Percentiles rank a stretch among this genome's conserved stretches.
Conservation (phyloP, 2,329 filamentous ascomycete species). For the Taxawa tesnikishii region DNA sequence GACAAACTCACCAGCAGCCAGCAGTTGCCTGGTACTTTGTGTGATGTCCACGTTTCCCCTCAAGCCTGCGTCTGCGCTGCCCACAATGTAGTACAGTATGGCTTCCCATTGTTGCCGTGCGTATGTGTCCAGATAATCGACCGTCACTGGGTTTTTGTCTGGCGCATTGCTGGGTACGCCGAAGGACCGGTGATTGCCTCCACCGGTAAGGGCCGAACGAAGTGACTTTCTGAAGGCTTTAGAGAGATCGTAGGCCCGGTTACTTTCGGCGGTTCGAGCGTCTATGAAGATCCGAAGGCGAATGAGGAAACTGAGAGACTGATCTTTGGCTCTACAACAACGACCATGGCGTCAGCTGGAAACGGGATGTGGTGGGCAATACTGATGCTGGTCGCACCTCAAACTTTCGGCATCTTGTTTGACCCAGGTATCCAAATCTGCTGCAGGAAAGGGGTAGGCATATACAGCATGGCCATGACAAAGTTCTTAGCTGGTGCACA, state of each 20-base stretch:
- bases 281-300: slow-evolving; percentile 74
- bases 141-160: slow-evolving; percentile 50
- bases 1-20: slow-evolving; percentile 72
- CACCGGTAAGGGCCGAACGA: slow-evolving; percentile 75
- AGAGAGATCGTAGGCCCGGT: slow-evolving; percentile 63
- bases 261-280: slow-evolving; percentile 39
- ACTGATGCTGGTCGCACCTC: slow-evolving; percentile 6
- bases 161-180: slow-evolving; percentile 66
- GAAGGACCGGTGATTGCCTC: slow-evolving; percentile 76
- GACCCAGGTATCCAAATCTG: slow-evolving; percentile 78
- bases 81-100: slow-evolving; percentile 90
- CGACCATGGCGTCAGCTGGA: too few species aligned
- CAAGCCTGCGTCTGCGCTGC: slow-evolving; percentile 49
- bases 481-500: slow-evolving; percentile 65
- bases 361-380: too few species aligned
- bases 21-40: slow-evolving; percentile 70
- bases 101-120: slow-evolving; percentile 88
- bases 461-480: slow-evolving; percentile 90
- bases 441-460: slow-evolving; percentile 69
- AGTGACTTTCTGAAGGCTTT: slow-evolving; percentile 74
- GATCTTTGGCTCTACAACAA: slow-evolving; percentile 76
- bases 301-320: slow-evolving; percentile 68
- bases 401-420: slow-evolving; percentile 40
- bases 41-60: slow-evolving; percentile 33
- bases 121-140: slow-evolving; percentile 69